A percentile compares a stretch with the other conserved stretches of the same genome.
Conservation (phyloP, 1,284 basidiomycete species). For the Gymnopus androsaceus region DNA sequence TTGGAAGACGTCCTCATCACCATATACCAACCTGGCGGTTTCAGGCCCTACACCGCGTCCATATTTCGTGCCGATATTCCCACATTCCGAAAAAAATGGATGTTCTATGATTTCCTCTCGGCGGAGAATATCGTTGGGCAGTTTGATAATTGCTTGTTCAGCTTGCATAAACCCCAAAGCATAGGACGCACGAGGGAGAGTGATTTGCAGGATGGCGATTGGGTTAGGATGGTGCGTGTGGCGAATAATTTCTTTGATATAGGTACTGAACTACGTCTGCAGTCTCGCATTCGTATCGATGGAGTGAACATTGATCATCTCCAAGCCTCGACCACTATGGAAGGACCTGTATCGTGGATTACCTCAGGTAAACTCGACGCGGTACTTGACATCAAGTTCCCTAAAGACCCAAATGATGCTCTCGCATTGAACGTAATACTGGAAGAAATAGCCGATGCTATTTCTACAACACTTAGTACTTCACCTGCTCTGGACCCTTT, state of each 20-base stretch:
- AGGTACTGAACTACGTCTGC: constrained; percentile 5
- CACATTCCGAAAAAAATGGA: constrained; percentile 88
- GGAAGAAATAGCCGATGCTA: constrained; percentile 88
- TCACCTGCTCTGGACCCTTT: constrained; percentile 32
- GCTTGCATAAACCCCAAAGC: constrained; percentile 94
- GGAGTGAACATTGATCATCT: constrained; percentile 97
- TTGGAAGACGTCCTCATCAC: constrained; percentile 94
- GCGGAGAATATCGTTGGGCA: constrained; percentile 97
- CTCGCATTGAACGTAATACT: constrained; percentile 87
- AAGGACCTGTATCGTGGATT: constrained; percentile 96
- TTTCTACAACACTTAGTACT: constrained; percentile 56
- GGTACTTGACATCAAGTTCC: constrained; percentile 97
- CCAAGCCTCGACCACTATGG: constrained; percentile 80
- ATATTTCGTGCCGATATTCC: constrained; percentile 94
- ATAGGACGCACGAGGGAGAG: constrained; percentile 88
- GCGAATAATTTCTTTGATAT: constrained; percentile 1
- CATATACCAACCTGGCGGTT: constrained; percentile 90
- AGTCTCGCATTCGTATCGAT: constrained; percentile 96
- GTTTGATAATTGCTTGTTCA: constrained; percentile 97
- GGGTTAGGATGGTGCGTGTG: constrained; percentile 82
- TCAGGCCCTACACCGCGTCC: constrained; percentile 92
- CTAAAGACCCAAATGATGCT: constrained; percentile 76
- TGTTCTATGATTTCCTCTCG: constrained; percentile 91
- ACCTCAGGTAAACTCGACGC: constrained; percentile 95
- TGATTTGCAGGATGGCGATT: constrained; percentile 78